Base-by-base conservation (phyloP, 1,284 basidiomycete species). In the Rhodotorula sp. region DNA sequence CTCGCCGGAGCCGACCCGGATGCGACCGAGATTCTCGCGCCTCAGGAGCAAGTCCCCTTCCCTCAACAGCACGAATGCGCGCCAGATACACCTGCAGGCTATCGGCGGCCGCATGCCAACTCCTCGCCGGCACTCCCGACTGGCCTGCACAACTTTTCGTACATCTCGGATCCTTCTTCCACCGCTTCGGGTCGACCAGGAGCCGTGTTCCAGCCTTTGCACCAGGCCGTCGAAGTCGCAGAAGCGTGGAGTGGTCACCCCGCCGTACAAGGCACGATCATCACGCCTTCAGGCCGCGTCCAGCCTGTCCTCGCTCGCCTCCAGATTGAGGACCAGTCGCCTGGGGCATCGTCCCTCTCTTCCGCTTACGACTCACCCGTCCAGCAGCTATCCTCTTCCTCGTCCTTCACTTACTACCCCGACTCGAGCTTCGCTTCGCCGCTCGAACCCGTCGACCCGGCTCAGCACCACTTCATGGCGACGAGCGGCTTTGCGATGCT, bases 71-170 rank as follows among this genome's bases (percentile, higher is more conserved):
- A 28, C 40, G 50, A 24, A 22, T 8, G 15, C 22, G 52, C 30
- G 7, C 52, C 44, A 47, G 37, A 18, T 22, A 54, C 50, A 18
- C 44, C 61, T 5, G 47, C 22, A 16, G 37, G 55, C 2, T 53
- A 46, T 20, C 65, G 69, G 1, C 66, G 63, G 3, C 55, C 62
- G 9, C 69, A 71, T 46, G 53, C 69, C 30, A 62, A 65, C 48
- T 71, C 69, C 10, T 62, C 66, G 1, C 69, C 69, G 3, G 44
- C 63, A 20, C 20, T 64, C 0, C 69, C 69, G 2, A 24, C 47
- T 30, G 53, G 50, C 22, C 50, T 54, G 6, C 44, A 59, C 18
- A n/a, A 58, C 48, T 58, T 47, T 28, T 26, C 54, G 20, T 47
- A 58, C 31, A 31, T 28, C 28, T 16, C 37, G 26, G 9, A 28